Evolutionary conservation across 257 asterid species (phyloP).

Genomic region (Perilla frutescens): DNA sequence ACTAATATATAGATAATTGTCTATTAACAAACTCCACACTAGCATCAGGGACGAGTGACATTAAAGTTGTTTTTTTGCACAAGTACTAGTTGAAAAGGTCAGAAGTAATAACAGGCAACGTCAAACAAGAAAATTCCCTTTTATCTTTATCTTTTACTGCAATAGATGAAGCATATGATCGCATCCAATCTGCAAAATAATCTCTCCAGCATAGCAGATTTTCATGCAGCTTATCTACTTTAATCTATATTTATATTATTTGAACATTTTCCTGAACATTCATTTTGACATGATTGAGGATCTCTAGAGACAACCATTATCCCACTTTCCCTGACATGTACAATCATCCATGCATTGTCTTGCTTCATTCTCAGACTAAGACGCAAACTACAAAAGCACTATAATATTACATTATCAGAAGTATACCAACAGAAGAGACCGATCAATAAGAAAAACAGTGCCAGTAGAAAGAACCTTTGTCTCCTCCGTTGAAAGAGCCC

Average conservation of each 20-base stretch:
- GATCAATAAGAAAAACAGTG: conserved; percentile 15
- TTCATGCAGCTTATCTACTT: conserved; percentile 24
- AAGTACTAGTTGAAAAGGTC: conserved; percentile 12
- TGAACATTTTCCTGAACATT: conserved; percentile 1
- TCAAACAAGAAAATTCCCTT: not conserved
- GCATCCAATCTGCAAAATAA: conserved; percentile 19
- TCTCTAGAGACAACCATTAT: not conserved
- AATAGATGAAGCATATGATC: conserved; percentile 7
- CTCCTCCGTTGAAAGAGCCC: conserved; percentile 81
- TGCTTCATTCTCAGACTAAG: conserved; percentile 30
- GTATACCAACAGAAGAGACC: conserved; percentile 4
- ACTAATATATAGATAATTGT: conserved; percentile 1
- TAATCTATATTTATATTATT: conserved; percentile 6
- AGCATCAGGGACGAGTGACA: not conserved
- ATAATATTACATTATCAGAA: not conserved
- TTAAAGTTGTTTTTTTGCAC: not conserved
- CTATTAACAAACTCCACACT: conserved; percentile 1
- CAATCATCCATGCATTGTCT: conserved; percentile 1
- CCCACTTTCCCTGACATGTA: not conserved
- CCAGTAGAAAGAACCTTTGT: conserved; percentile 68
- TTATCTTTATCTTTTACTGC: not conserved
- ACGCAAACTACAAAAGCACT: conserved; percentile 8
- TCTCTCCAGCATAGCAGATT: conserved; percentile 2
- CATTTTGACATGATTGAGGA: not conserved
- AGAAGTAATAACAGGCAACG: not conserved